phyloP scores from a whole-genome alignment of 2,329 filamentous ascomycete genomes.

The Dichotomopilus funicola region DNA sequence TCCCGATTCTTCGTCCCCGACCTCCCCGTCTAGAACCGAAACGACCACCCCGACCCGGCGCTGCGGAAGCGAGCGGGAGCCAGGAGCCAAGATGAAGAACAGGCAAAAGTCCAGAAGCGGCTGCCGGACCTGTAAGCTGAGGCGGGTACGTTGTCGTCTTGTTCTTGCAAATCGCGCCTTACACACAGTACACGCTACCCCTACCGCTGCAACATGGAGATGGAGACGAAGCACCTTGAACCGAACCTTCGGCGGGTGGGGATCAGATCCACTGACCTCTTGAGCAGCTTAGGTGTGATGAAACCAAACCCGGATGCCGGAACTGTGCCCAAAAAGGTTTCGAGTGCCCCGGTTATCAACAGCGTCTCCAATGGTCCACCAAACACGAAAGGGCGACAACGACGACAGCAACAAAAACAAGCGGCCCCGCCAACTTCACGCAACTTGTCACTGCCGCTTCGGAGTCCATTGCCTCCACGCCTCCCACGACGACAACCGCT shows the following conservation, averaged over 20 bases:
- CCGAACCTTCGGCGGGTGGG: neutral
- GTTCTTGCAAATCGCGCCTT: neutral
- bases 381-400: conserved; percentile 23
- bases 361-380: conserved; percentile 27
- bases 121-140: conserved; percentile 25
- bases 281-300: conserved; percentile 25
- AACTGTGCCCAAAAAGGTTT: conserved; percentile 25
- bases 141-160: conserved; percentile 20
- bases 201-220: neutral
- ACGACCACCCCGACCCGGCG: neutral
- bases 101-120: conserved; percentile 26
- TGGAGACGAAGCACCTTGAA: neutral
- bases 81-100: conserved; percentile 22
- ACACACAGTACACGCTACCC: neutral
- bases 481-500: neutral
- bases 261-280: conserved; percentile 6
- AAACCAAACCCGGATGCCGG: conserved; percentile 23
- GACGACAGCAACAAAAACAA: conserved; percentile 12
- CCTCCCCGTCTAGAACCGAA: neutral
- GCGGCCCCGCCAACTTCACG: conserved; percentile 23
- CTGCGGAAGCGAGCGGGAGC: neutral
- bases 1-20: conserved; percentile 7
- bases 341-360: conserved; percentile 26
- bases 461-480: conserved; percentile 20
- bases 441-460: conserved; percentile 25